phyloP scores from a whole-genome alignment of 2,329 filamentous ascomycete species.

The Alternaria sp. region DNA sequence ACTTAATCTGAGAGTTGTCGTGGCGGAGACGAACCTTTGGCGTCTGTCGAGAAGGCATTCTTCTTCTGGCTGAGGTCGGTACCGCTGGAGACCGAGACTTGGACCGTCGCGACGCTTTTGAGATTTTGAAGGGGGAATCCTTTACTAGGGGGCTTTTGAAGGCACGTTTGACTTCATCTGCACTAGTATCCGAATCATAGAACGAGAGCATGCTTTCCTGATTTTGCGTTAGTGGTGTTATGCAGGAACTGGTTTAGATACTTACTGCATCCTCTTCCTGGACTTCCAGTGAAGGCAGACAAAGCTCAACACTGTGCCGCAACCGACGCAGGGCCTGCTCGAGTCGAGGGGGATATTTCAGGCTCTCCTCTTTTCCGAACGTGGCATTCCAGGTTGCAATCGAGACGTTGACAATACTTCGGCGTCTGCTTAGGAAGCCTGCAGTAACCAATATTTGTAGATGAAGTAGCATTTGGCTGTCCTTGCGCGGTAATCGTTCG shows the following conservation, averaged over 20 bases:
- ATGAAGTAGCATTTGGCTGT: slow-evolving; percentile 64
- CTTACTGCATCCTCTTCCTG: slow-evolving; percentile 50
- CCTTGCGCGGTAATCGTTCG: slow-evolving; percentile 65
- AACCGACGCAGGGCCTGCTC: slow-evolving; percentile 69
- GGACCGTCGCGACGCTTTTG: slow-evolving; percentile 34
- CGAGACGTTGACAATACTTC: slow-evolving; percentile 60
- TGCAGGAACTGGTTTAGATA: slow-evolving; percentile 50
- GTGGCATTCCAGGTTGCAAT: slow-evolving; percentile 74
- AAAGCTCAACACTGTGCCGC: slow-evolving; percentile 62
- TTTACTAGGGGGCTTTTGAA: slow-evolving; percentile 37
- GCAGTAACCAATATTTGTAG: slow-evolving; percentile 62
- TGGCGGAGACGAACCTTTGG: slow-evolving; percentile 70
- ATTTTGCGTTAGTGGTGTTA: slow-evolving; percentile 47
- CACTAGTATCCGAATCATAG: slow-evolving; percentile 53
- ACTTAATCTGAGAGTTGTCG: slow-evolving; percentile 83
- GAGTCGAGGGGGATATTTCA: slow-evolving; percentile 72
- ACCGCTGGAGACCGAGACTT: slow-evolving; percentile 41
- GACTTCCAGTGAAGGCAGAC: slow-evolving; percentile 59
- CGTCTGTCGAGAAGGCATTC: slow-evolving; percentile 39
- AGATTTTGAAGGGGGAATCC: slow-evolving; percentile 41
- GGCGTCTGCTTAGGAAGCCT: slow-evolving; percentile 63
- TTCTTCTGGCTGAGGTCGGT: slow-evolving; percentile 30
- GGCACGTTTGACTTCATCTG: slow-evolving; percentile 21
- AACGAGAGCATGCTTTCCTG: slow-evolving; percentile 37
- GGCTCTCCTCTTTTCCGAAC: slow-evolving; percentile 66